Conservation (phyloP, 257 asterid species). For the Salvia splendens region DNA sequence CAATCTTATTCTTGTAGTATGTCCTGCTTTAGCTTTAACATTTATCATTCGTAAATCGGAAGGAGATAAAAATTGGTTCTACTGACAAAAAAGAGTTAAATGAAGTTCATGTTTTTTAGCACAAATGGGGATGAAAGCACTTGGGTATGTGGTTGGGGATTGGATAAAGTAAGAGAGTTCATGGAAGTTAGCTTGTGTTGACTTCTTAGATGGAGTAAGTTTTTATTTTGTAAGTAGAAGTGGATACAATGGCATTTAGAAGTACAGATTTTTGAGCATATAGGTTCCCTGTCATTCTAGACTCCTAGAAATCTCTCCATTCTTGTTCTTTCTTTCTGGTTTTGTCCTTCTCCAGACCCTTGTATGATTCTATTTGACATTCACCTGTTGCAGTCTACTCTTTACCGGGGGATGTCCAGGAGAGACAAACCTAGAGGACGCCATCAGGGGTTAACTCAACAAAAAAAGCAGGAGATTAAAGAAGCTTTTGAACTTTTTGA, state of each 20-base stretch:
- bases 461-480: conserved; percentile 85
- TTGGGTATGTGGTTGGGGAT: conserved; percentile 2
- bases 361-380: conserved; percentile 5
- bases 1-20: conserved; percentile 7
- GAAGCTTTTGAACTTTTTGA: conserved; percentile 92
- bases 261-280: not conserved
- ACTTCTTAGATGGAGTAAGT: not conserved
- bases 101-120: conserved; percentile 9
- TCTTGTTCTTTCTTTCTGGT: not conserved
- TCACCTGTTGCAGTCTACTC: conserved; percentile 51
- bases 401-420: conserved; percentile 53
- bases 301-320: not conserved
- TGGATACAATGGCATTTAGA: not conserved
- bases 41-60: conserved; percentile 18
- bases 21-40: conserved; percentile 1
- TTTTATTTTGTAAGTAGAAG: not conserved
- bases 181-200: conserved; percentile 3
- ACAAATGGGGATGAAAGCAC: not conserved
- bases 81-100: not conserved
- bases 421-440: conserved; percentile 76
- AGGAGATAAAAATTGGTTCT: not conserved
- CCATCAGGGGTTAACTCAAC: conserved; percentile 70
- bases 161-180: not conserved
- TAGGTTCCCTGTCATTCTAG: not conserved
- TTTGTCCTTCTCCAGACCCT: conserved; percentile 12